These are phyloP conservation scores for Nymphaea colorata DNA, from an alignment of 164 flowering plant genomes.

Conservation along the genomic window DNA sequence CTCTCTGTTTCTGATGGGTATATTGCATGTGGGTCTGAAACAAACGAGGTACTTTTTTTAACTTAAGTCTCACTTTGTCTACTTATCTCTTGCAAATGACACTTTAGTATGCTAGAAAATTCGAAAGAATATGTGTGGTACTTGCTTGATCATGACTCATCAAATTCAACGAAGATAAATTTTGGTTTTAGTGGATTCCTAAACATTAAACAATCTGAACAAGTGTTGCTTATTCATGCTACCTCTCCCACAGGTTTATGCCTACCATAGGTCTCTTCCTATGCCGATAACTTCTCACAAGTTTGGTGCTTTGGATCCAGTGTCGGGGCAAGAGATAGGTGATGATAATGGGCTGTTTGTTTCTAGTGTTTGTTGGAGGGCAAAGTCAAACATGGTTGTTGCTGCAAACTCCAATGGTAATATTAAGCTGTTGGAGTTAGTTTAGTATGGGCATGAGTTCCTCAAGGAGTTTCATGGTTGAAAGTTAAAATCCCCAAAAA, in stretches of 20 bases:
- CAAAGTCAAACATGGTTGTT: slow-evolving; percentile 63
- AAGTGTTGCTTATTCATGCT: neutral
- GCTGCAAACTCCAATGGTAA: slow-evolving; percentile 89
- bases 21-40: slow-evolving; percentile 92
- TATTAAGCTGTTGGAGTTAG: slow-evolving; percentile 74
- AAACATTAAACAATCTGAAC: neutral
- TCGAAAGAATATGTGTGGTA: neutral
- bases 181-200: neutral
- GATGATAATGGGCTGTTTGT: slow-evolving; percentile 86
- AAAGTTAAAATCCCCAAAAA: no score
- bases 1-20: slow-evolving; percentile 80
- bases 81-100: neutral
- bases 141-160: neutral
- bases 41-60: slow-evolving; percentile 59
- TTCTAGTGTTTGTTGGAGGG: slow-evolving; percentile 92
- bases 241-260: slow-evolving; percentile 46
- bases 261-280: slow-evolving; percentile 74
- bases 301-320: slow-evolving; percentile 83
- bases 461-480: slow-evolving; percentile 17
- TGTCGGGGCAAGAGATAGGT: slow-evolving; percentile 74
- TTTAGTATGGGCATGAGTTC: slow-evolving; percentile 17
- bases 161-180: no score
- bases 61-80: neutral
- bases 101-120: neutral
- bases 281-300: slow-evolving; percentile 88